Conservation (phyloP, 495 filamentous ascomycete genomes). For the Choiromyces venosus region DNA sequence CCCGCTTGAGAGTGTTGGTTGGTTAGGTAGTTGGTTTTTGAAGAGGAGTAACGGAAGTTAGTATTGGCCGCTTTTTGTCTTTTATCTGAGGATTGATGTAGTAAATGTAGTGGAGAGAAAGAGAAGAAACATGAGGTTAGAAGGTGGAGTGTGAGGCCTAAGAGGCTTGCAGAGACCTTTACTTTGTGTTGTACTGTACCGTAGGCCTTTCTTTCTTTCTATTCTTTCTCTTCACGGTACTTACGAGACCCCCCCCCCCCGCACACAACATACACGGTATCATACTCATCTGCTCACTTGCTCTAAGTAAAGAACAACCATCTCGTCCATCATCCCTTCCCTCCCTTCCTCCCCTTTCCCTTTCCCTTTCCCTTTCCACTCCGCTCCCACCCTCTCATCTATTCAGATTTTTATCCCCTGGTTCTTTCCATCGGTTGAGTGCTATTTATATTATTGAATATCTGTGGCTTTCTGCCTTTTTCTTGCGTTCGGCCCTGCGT, state of each 20-base stretch:
- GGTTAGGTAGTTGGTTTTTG: too few species aligned
- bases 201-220: neutral
- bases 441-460: neutral
- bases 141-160: neutral
- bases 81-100: too few species aligned
- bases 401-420: neutral
- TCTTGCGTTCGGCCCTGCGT: neutral
- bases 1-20: too few species aligned
- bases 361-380: conserved; percentile 7
- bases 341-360: neutral
- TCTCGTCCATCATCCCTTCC: conserved; percentile 27
- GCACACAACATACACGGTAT: too few species aligned
- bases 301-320: conserved; percentile 32
- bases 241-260: neutral
- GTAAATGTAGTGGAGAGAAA: too few species aligned
- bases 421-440: neutral
- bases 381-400: neutral
- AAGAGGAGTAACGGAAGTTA: too few species aligned
- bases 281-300: too few species aligned
- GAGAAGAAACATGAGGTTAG: neutral
- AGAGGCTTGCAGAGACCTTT: neutral
- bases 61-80: too few species aligned
- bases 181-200: too few species aligned
- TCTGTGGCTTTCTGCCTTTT: neutral
- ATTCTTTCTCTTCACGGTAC: neutral